Evolutionary conservation across 2,329 filamentous ascomycete species (phyloP), one percentile per base, ranked within the genome.

Genomic region (Phyllosticta citriasiana): DNA sequence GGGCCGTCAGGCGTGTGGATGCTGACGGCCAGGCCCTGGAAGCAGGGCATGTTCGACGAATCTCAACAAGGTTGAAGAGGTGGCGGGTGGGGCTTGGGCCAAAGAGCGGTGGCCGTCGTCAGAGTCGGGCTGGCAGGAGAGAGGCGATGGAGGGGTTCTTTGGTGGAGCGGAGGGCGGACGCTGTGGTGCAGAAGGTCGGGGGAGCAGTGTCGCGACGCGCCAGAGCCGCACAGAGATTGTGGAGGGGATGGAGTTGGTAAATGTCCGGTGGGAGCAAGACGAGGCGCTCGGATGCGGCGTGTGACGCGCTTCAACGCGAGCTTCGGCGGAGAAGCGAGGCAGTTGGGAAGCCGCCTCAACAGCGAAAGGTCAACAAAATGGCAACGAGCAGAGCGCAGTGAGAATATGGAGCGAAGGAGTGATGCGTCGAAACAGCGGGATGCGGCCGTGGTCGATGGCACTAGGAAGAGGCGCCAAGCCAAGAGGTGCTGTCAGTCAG

Each of bases 11-110:
- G 83, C 53, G 84, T 86, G 79, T 99, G 94, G 75, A 97, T 95
- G 83, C 90, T 96, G 74, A 97, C 93, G 70, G 94, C 93, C 78
- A 99, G 91, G 77, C 94, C 94, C 81, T 97, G 96, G 81, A 97
- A 99, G 85, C 92, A 97, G 80, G 94, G 94, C 94, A 89, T 89
- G 61, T 65, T 65, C 64, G 59, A 62, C 57, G 40, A 63, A 60
- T 55, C n/a, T 26, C n/a, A 30, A 53, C 30, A 22, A 24, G 12
- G 14, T 27, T 19, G 27, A 33, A 22, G 27, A 40, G 16, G 14
- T 22, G 25, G 27, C 47, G 54, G 59, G 59, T 33, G 59, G 59
- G 59, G 59, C 59, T 61, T 27, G 14, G 40, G 53, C 50, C 59
- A 57, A 61, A 61, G 59, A 61, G 59, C 59, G 59, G 59, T 61